Conservation (phyloP, 176 grass and related monocot genomes). For the Tillandsia fasciculata region DNA sequence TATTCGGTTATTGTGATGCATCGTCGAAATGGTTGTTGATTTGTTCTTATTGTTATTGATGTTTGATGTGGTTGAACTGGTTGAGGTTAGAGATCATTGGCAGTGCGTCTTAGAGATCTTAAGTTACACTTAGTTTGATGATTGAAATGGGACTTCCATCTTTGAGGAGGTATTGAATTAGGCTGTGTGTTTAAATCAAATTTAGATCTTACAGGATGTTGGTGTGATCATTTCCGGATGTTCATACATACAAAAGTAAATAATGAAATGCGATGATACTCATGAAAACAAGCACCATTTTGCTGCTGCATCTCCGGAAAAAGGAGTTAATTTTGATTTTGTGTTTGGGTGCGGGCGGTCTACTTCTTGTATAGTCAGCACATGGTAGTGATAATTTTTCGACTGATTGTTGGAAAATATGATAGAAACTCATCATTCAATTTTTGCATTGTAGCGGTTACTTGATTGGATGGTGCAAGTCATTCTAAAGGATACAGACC, state of each 20-base stretch:
- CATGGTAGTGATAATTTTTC: too few species aligned
- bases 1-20: too few species aligned
- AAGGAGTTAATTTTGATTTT: too few species aligned
- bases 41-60: background rate
- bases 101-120: background rate
- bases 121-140: background rate
- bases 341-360: too few species aligned
- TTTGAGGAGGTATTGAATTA: background rate
- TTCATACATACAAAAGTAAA: background rate
- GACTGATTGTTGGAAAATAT: too few species aligned
- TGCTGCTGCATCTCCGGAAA: too few species aligned
- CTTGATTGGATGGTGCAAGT: too few species aligned
- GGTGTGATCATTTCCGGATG: background rate
- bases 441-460: too few species aligned
- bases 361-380: too few species aligned
- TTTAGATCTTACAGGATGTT: background rate
- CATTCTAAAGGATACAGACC: too few species aligned
- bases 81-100: background rate
- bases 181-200: background rate
- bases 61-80: background rate
- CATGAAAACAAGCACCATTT: too few species aligned
- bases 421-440: too few species aligned
- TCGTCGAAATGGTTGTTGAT: background rate
- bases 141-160: background rate
- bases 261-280: background rate